Percentiles rank a stretch among this genome's conserved stretches.
These are phyloP conservation scores for Pugionium cornutum DNA, from an alignment of 345 rosid genomes.

Conservation along the genomic window DNA sequence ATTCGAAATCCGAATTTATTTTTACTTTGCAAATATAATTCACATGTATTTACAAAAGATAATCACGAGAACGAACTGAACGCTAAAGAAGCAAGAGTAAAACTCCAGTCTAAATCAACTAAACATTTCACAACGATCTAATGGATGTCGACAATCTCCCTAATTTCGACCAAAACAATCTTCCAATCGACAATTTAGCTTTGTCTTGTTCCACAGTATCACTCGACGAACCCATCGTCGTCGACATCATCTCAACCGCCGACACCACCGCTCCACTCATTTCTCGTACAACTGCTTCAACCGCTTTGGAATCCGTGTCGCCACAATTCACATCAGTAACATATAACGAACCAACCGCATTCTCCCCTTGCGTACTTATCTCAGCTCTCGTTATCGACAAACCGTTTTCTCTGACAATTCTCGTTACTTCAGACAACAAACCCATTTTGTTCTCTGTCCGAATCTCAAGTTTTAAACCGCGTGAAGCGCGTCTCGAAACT, in stretches of 20 bases:
- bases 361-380: slow-evolving; percentile 53
- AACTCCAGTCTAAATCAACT: background rate
- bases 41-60: too few relatives aligned
- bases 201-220: slow-evolving; percentile 38
- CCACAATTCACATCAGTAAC: slow-evolving; percentile 67
- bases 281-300: slow-evolving; percentile 60
- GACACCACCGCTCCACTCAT: slow-evolving; percentile 57
- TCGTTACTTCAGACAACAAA: slow-evolving; percentile 62
- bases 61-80: too few relatives aligned
- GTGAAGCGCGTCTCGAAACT: slow-evolving; percentile 63
- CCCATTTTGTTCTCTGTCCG: slow-evolving; percentile 57
- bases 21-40: too few relatives aligned
- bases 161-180: slow-evolving; percentile 68
- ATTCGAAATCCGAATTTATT: too few relatives aligned
- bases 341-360: slow-evolving; percentile 68
- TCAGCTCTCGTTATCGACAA: slow-evolving; percentile 70
- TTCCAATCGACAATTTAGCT: slow-evolving; percentile 57
- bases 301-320: slow-evolving; percentile 42
- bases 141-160: slow-evolving; percentile 68
- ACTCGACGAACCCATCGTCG: slow-evolving; percentile 37
- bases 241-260: slow-evolving; percentile 37
- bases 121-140: slow-evolving; percentile 25
- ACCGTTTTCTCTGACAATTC: slow-evolving; percentile 70
- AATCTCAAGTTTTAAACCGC: slow-evolving; percentile 67
- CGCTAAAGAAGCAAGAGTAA: too few relatives aligned